Base-by-base conservation (phyloP, 148 eudicot genomes). In the Heliosperma pusillum region DNA sequence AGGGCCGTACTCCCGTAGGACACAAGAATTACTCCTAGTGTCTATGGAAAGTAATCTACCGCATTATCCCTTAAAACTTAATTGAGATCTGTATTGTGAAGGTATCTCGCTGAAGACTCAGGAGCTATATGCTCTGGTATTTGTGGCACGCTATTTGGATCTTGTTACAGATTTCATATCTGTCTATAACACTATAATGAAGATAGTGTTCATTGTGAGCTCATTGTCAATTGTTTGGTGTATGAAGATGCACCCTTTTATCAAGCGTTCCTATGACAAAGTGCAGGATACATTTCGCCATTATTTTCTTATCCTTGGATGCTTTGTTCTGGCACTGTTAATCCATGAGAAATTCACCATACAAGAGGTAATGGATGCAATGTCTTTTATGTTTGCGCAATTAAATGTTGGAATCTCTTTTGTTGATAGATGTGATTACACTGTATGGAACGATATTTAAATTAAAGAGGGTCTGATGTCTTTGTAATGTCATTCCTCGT, bases 21-120 rank as follows among this genome's bases (percentile, higher is more conserved):
- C n/a, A n/a, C n/a, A n/a, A n/a, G n/a, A n/a, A n/a, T n/a, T n/a
- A n/a, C n/a, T 62, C 12, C 5, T 10, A 12, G 19, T 62, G 66
- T 25, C 11, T 62, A 26, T 47, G 13, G 53, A 11, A 11, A 47
- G 40, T 33, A 33, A 33, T 33, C 40, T 47, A 1, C 1, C 53
- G 17, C 16, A 1, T 10, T 12, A 40, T 22, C 45, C 5, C 30
- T 69, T 36, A 45, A 45, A 10, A 2, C 25, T 47, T 36, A 36
- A 4, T 3, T 36, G 72, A 29, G 20, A 15, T 69, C 20, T 69
- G 1, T 36, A 12, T 45, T 69, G 57, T 69, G 72, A 69, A 94
- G 98, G 98, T 66, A 86, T 94, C 78, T 94, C 98, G 27, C 75
- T 91, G 83, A 94, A 94, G 93, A 94, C 98, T 36, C 98, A 94